Conservation (phyloP, 164 flowering plant species). For the Tetrastigma voinierianum region DNA sequence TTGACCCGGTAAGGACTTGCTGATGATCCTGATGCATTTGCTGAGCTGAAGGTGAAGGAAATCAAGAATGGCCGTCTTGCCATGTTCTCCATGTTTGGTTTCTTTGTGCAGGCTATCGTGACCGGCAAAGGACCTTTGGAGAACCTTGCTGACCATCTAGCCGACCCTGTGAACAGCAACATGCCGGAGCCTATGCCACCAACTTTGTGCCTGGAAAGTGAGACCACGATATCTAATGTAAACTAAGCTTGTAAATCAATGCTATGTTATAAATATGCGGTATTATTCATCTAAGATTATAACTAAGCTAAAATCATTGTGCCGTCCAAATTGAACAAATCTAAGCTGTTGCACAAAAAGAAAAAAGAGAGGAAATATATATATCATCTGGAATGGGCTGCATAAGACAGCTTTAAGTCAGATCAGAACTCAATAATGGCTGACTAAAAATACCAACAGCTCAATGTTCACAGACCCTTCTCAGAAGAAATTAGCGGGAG, state of each 20-base stretch:
- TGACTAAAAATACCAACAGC: not conserved
- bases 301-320: not conserved
- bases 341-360: not conserved
- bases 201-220: constrained; percentile 41
- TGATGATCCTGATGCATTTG: constrained; percentile 40
- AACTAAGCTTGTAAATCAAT: constrained; percentile 3
- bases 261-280: not conserved
- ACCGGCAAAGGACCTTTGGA: constrained; percentile 31
- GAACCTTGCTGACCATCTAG: constrained; percentile 34
- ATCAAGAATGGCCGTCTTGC: constrained; percentile 34
- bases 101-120: constrained; percentile 34
- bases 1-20: constrained; percentile 28
- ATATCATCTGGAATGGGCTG: not conserved
- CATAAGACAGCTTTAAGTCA: not conserved
- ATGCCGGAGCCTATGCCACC: constrained; percentile 35
- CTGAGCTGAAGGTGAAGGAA: constrained; percentile 35
- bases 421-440: not conserved
- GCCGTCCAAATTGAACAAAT: not conserved
- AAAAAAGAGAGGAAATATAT: too few relatives aligned
- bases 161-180: constrained; percentile 36
- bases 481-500: too few relatives aligned
- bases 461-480: not conserved
- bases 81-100: constrained; percentile 45
- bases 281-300: not conserved
- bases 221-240: constrained; percentile 3